These are phyloP conservation scores for Boletus semigastroideus DNA, from an alignment of 1,284 basidiomycete species.

Conservation along the genomic window DNA sequence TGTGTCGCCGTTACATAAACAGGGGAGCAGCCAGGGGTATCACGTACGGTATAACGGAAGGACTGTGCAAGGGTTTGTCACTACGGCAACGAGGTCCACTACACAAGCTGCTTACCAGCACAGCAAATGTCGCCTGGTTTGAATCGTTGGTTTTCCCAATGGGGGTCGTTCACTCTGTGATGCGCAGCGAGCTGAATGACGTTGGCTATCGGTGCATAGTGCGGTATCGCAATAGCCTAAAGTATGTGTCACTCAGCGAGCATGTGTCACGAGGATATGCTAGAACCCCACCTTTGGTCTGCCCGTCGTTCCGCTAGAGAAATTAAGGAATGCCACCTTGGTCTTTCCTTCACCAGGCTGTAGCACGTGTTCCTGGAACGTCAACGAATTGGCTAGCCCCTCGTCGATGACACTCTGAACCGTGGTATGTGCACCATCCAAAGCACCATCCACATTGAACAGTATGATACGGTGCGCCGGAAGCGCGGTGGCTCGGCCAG, in stretches of 20 bases:
- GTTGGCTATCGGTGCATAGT: constrained; percentile 67
- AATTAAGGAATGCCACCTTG: constrained; percentile 72
- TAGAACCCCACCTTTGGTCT: constrained; percentile 62
- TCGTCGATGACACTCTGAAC: constrained; percentile 57
- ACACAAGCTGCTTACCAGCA: constrained; percentile 31
- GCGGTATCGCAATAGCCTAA: constrained; percentile 70
- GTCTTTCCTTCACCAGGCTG: constrained; percentile 62
- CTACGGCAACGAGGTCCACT: background rate
- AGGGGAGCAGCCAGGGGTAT: background rate
- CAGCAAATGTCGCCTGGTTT: constrained; percentile 43
- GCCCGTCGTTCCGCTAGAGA: constrained; percentile 84
- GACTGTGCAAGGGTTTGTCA: constrained; percentile 18
- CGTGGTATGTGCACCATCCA: constrained; percentile 30
- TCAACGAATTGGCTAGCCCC: constrained; percentile 43
- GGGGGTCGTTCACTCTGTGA: constrained; percentile 44
- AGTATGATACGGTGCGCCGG: constrained; percentile 54
- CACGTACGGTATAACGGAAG: constrained; percentile 40
- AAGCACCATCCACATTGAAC: constrained; percentile 38
- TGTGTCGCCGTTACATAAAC: background rate
- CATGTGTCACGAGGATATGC: background rate
- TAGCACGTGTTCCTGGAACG: constrained; percentile 52
- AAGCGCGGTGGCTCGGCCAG: constrained; percentile 51
- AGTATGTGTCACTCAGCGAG: background rate
- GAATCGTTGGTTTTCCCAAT: constrained; percentile 32
- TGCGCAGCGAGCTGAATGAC: constrained; percentile 60